phyloP scores from a whole-genome alignment of 1,284 basidiomycete genomes.

The Heterobasidion occidentale region DNA sequence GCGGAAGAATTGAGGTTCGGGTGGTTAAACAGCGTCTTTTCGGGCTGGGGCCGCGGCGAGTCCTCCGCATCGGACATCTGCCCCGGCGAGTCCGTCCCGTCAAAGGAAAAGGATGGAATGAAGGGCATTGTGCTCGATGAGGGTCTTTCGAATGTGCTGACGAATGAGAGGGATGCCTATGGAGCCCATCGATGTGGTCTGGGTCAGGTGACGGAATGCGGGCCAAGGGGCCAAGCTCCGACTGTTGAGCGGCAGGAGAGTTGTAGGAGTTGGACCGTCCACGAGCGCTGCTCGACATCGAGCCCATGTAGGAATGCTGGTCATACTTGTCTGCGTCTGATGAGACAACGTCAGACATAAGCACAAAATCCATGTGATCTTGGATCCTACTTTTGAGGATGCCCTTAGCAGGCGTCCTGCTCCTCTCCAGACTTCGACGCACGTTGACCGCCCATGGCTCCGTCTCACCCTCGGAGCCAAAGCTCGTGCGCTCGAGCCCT shows the following conservation, averaged over 20 bases:
- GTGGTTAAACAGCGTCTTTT: constrained; percentile 55
- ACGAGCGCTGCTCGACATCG: constrained; percentile 23
- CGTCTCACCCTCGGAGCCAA: constrained; percentile 47
- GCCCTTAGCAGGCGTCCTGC: constrained; percentile 65
- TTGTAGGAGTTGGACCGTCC: constrained; percentile 78
- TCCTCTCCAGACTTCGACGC: constrained; percentile 58
- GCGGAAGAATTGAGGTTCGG: constrained; percentile 74
- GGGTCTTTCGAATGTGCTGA: constrained; percentile 23
- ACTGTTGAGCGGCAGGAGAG: constrained; percentile 39
- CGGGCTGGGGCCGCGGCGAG: constrained; percentile 17
- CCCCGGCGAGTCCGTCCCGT: constrained; percentile 28
- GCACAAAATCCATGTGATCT: no score
- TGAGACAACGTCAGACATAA: constrained; percentile 2
- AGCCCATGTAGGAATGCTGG: constrained; percentile 48
- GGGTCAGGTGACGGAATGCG: constrained; percentile 75
- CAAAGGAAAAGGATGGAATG: constrained; percentile 59
- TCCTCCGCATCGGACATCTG: constrained; percentile 23
- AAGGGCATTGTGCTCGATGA: constrained; percentile 22
- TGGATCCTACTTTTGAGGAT: constrained; percentile 79
- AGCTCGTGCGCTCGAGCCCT: constrained; percentile 33
- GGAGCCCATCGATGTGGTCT: constrained; percentile 79
- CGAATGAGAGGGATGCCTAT: constrained; percentile 52
- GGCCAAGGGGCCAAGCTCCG: constrained; percentile 66
- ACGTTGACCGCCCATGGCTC: constrained; percentile 66
- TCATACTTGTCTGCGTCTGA: constrained; percentile 57